Evolutionary conservation across 257 asterid species (phyloP), one percentile per base, ranked within the genome.

Genomic region (Solanum lignicaule): DNA sequence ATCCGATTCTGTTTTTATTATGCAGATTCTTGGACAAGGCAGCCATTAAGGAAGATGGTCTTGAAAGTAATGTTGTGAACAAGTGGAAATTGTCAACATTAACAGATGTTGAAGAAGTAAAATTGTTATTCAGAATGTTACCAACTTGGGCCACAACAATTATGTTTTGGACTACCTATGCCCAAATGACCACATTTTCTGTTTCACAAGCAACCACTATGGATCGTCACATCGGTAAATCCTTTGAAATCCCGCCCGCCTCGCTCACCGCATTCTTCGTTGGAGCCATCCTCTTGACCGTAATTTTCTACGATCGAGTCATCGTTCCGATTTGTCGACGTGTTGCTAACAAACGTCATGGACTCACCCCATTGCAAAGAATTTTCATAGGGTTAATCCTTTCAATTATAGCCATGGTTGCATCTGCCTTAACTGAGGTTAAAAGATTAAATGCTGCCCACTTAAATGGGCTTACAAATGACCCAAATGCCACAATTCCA

Each of bases 131-230:
- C 2, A 78, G 98, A 82, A 94, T 96, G 98, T 48, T 96, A 25
- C 98, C 99, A 8, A 92, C 92, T 36, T 96, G 98, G 99, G 99
- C 98, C 87, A 96, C 98, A 1, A 94, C 98, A 0, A 90, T 96
- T 0, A 90, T 95, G 94, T 95, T 95, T 68, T 96, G 99, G 99
- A 93, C 96, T 0, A 88, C 93, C 9, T 94, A 94, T 41, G 99
- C 99, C 13, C 99, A 96, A 87, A 93, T 94, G 96, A 92, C 95
- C 6, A 96, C 99, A 23, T 94, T 95, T 87, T 94, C 98, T 0
- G 99, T 95, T 20, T 90, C 97, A n/a, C 99, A 96, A 89, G 97
- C 99, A 29, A 88, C 95, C 60, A 92, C 98, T 52, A 87, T 95
- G 98, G 91, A 95, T 88, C 95, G 98, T 13, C 94, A 55, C 88